phyloP scores from a whole-genome alignment of 164 flowering plant species.

The Amborella trichopoda region DNA sequence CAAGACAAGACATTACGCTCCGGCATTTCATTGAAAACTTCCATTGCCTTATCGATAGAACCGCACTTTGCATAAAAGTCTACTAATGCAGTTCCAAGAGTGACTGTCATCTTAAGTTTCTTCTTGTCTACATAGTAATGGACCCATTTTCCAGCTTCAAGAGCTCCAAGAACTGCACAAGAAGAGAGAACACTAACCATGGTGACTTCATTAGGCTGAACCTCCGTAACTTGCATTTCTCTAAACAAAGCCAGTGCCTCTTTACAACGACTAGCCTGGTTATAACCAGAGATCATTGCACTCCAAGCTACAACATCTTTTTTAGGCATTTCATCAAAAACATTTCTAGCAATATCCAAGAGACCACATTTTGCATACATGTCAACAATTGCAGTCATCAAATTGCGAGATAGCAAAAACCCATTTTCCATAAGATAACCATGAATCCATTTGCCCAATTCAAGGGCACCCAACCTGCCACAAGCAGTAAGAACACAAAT shows the following conservation, averaged over 20 bases:
- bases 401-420: slow-evolving; percentile 11
- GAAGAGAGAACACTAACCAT: slow-evolving; percentile 34
- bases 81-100: slow-evolving; percentile 32
- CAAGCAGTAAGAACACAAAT: slow-evolving; percentile 36
- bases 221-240: slow-evolving; percentile 14
- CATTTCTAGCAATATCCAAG: slow-evolving; percentile 21
- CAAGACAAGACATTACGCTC: slow-evolving; percentile 36
- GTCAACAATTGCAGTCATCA: slow-evolving; percentile 36
- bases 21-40: slow-evolving; percentile 29
- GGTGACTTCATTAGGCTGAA: slow-evolving; percentile 30
- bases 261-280: slow-evolving; percentile 24
- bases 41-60: slow-evolving; percentile 18
- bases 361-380: slow-evolving; percentile 46
- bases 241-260: slow-evolving; percentile 24
- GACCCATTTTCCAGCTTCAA: slow-evolving; percentile 33
- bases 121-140: slow-evolving; percentile 26
- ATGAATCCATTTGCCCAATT: slow-evolving; percentile 29
- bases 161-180: slow-evolving; percentile 42
- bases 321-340: slow-evolving; percentile 31
- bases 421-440: slow-evolving; percentile 23
- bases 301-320: slow-evolving; percentile 34
- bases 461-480: slow-evolving; percentile 32
- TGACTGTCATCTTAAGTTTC: slow-evolving; percentile 24
- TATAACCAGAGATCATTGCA: slow-evolving; percentile 31
- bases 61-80: slow-evolving; percentile 45